Evolutionary conservation across 2,329 filamentous ascomycete species (phyloP).

Genomic region (Colletotrichum chrysophilum): DNA sequence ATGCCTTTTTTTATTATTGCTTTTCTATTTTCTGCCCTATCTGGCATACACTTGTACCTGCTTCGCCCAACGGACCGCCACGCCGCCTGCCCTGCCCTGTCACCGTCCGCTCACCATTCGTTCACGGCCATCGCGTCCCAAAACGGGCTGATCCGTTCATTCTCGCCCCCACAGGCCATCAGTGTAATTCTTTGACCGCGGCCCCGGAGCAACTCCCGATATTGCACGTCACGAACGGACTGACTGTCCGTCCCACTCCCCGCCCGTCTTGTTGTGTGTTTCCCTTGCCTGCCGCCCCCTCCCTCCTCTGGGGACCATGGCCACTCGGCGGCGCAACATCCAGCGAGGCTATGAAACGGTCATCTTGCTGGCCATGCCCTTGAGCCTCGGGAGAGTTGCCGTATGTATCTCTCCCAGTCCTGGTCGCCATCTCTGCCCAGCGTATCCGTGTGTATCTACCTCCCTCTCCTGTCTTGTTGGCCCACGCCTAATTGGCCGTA

Average conservation of each 20-base stretch:
- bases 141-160: not conserved
- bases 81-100: not conserved
- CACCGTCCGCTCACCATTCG: not conserved
- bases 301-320: not conserved
- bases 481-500: not conserved
- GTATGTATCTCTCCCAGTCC: not conserved
- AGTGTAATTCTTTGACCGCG: not conserved
- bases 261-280: not conserved
- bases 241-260: not conserved
- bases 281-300: not conserved
- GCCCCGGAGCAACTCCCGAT: not conserved
- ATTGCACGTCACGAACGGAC: not conserved
- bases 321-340: not conserved
- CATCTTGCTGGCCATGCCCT: not conserved
- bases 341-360: slow-evolving; percentile 3
- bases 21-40: not conserved
- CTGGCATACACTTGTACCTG: not conserved
- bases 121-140: not conserved
- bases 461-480: not conserved
- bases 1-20: not conserved
- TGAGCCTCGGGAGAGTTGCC: not conserved
- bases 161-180: not conserved
- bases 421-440: not conserved
- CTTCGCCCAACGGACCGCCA: not conserved
- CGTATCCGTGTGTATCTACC: not conserved